phyloP scores from a whole-genome alignment of 1,139 yeast genomes.

The Yamadazyma buinensis region DNA sequence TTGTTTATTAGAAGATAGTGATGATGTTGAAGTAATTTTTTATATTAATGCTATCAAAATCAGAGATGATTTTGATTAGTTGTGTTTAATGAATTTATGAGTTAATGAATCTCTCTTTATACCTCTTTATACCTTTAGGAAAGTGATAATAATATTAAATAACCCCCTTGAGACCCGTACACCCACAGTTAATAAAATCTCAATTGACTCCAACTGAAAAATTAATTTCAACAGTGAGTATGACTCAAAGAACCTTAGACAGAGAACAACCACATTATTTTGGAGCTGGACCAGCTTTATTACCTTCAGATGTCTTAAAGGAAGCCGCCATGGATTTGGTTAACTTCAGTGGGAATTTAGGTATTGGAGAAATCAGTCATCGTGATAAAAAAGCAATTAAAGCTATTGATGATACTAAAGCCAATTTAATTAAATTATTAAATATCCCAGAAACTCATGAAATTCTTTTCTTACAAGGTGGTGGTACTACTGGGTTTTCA shows the following conservation, averaged over 20 bases:
- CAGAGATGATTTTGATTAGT: constrained; percentile 3
- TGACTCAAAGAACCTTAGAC: constrained; percentile 24
- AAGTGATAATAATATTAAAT: no score
- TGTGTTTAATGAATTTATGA: no score
- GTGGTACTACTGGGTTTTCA: constrained; percentile 95
- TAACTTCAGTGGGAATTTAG: constrained; percentile 70
- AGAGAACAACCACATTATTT: constrained; percentile 81
- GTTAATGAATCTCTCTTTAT: not conserved
- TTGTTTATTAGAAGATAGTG: constrained; percentile 53
- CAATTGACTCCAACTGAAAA: constrained; percentile 1
- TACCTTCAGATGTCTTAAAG: constrained; percentile 79
- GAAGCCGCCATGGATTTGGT: constrained; percentile 84
- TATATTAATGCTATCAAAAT: constrained; percentile 39
- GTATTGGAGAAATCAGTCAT: constrained; percentile 94
- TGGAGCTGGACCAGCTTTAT: constrained; percentile 96
- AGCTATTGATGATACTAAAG: constrained; percentile 75
- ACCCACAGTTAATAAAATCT: no score
- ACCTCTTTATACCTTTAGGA: no score
- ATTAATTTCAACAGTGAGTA: not conserved
- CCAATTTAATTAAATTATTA: constrained; percentile 57
- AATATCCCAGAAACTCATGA: constrained; percentile 88
- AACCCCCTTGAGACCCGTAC: no score
- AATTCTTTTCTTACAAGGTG: constrained; percentile 93
- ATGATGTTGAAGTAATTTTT: constrained; percentile 53
- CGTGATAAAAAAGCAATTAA: constrained; percentile 79